These are phyloP conservation scores for Adansonia grandidieri DNA, from an alignment of 441 rosid species.

Conservation along the genomic window DNA sequence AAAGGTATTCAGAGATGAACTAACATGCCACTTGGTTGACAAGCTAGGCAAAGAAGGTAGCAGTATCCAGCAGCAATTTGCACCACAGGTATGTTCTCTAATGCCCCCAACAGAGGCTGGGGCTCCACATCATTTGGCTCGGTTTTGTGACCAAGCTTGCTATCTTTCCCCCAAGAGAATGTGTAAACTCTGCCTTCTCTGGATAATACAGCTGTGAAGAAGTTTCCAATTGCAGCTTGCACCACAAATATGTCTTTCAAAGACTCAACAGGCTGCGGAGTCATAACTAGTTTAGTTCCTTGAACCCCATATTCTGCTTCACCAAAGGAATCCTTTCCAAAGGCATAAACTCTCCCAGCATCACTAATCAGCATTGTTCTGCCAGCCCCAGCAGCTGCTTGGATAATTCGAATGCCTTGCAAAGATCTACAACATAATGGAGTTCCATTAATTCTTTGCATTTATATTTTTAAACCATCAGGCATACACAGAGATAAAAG, in stretches of 20 bases:
- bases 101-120: slow-evolving; percentile 76
- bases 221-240: slow-evolving; percentile 95
- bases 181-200: slow-evolving; percentile 96
- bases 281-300: slow-evolving; percentile 58
- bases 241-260: slow-evolving; percentile 84
- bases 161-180: slow-evolving; percentile 89
- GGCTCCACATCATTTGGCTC: slow-evolving; percentile 81
- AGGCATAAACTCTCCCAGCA: slow-evolving; percentile 77
- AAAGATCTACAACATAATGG: slow-evolving; percentile 83
- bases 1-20: slow-evolving; percentile 36
- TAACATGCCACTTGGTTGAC: slow-evolving; percentile 97
- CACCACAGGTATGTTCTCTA: slow-evolving; percentile 83
- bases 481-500: slow-evolving; percentile 39
- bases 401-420: slow-evolving; percentile 90
- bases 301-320: slow-evolving; percentile 70
- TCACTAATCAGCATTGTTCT: slow-evolving; percentile 96
- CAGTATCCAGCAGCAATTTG: slow-evolving; percentile 98
- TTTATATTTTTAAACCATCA: slow-evolving; percentile 37
- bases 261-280: slow-evolving; percentile 75
- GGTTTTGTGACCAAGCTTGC: slow-evolving; percentile 78
- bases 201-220: slow-evolving; percentile 87
- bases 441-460: slow-evolving; percentile 49
- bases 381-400: slow-evolving; percentile 94
- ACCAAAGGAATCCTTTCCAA: slow-evolving; percentile 82
- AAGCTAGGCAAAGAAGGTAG: slow-evolving; percentile 95